These are phyloP conservation scores for Talaromyces sp. DNA, from an alignment of 2,329 filamentous ascomycete species.

Conservation along the genomic window DNA sequence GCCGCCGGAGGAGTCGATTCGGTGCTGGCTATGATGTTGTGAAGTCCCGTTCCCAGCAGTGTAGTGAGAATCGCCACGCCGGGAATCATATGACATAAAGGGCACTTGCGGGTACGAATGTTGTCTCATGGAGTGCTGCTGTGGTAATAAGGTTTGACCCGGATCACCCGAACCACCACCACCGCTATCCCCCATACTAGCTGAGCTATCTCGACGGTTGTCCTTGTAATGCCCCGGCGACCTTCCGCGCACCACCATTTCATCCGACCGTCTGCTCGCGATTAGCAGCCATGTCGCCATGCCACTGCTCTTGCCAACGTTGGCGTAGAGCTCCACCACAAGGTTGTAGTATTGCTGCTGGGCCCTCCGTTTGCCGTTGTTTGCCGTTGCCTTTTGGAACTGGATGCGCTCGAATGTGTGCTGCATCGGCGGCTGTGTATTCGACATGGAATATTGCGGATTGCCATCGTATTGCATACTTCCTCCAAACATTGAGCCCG, in stretches of 20 bases:
- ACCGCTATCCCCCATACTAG: conserved; percentile 63
- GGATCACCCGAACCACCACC: conserved; percentile 25
- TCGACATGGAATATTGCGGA: conserved; percentile 24
- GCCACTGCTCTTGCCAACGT: conserved; percentile 38
- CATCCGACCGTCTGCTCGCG: conserved; percentile 66
- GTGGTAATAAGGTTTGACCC: background rate
- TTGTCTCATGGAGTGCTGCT: background rate
- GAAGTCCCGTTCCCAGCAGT: background rate
- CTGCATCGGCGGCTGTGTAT: conserved; percentile 37
- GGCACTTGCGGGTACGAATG: background rate
- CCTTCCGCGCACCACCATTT: conserved; percentile 80
- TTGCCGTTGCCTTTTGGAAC: conserved; percentile 89
- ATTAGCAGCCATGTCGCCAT: conserved; percentile 64
- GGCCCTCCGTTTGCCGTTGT: conserved; percentile 85
- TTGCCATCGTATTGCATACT: conserved; percentile 29
- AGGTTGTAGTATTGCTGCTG: conserved; percentile 91
- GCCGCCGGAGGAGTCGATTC: background rate
- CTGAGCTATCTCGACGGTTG: conserved; percentile 61
- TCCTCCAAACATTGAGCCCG: conserved; percentile 15
- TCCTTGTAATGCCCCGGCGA: conserved; percentile 77
- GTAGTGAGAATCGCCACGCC: background rate
- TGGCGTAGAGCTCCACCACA: conserved; percentile 76
- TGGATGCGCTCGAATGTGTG: conserved; percentile 82
- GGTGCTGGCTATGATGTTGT: background rate
- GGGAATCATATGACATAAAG: background rate